phyloP scores from a whole-genome alignment of 1,139 yeast species.

The Kazachstania sp. region DNA sequence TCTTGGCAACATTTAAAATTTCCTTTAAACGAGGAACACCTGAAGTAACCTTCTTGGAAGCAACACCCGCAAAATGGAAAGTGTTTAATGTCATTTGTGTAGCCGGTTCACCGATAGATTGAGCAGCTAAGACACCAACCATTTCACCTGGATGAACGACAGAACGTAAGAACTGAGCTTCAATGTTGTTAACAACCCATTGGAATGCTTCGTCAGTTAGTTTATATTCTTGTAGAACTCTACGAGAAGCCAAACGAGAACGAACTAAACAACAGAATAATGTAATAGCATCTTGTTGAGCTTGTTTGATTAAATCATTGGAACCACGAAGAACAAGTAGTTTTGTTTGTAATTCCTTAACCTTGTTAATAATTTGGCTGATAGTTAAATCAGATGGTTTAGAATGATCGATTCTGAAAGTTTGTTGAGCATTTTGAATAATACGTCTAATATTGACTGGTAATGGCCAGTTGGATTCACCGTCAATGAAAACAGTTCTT shows the following conservation, averaged over 20 bases:
- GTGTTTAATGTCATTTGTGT: conserved; percentile 99
- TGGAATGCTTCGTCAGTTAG: conserved; percentile 80
- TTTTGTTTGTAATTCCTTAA: conserved; percentile 58
- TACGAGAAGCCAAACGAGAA: conserved; percentile 82
- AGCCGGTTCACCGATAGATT: conserved; percentile 99
- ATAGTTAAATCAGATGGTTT: conserved; percentile 86
- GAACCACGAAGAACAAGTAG: conserved; percentile 79
- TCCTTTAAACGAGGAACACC: conserved; percentile 99
- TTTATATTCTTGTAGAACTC: conserved; percentile 86
- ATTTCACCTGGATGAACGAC: conserved; percentile 98
- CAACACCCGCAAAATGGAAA: conserved; percentile 99
- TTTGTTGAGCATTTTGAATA: conserved; percentile 93
- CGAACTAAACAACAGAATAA: conserved; percentile 87
- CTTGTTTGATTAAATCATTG: conserved; percentile 64
- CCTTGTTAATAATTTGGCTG: conserved; percentile 68
- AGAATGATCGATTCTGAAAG: conserved; percentile 85
- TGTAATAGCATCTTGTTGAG: conserved; percentile 86
- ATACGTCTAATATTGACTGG: conserved; percentile 97
- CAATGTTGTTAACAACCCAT: conserved; percentile 93
- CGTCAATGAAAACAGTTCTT: conserved; percentile 80
- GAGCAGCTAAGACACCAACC: conserved; percentile 99
- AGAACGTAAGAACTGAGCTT: conserved; percentile 85
- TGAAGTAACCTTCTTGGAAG: conserved; percentile 95
- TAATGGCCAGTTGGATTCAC: conserved; percentile 95
- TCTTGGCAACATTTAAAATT: conserved; percentile 96